Base-by-base conservation (phyloP, 768 basidiomycete genomes). In the Tulasnella sp. region DNA sequence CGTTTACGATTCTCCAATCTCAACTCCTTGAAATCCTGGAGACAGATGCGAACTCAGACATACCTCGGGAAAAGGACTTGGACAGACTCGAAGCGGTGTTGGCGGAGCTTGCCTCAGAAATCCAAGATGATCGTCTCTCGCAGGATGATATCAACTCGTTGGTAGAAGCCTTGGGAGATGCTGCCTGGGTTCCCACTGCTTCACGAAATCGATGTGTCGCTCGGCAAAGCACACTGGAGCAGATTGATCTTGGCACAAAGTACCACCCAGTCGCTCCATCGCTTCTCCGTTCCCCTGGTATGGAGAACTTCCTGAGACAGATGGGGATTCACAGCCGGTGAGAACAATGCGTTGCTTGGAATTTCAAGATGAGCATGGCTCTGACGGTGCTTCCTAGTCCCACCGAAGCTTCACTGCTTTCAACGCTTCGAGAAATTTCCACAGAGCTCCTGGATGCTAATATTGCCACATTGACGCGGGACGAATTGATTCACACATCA, bases 171-270 rank as follows among this genome's bases (percentile, higher is more conserved):
- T n/a, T 76, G 32, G 55, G 37, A 9, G 75, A 67, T n/a, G 16
- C 32, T 11, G 46, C 51, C 4, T 76, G 75, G 75, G 75, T 76
- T 6, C 75, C 75, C 15, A 57, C 39, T 23, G 18, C 55, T 46
- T 20, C 18, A 11, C 48, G 20, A 18, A 40, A 4, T 10, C 26
- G 37, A n/a, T 35, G 37, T 18, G 23, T n/a, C 0, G 40, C 42
- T 32, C 18, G 57, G 32, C 37, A 51, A n/a, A 51, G 26, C 15
- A 29, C 35, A 57, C 42, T 76, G 37, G 48, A 76, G 39, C 23
- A 9, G 11, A 39, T 46, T 23, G 23, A 76, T 46, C 75, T 76
- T 20, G 75, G 75, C 18, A 20, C 20, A 9, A 46, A 42, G 32
- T 61, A 35, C 57, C 57, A 70, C 7, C 42, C 35, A 39, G 75